A percentile compares a stretch with the other conserved stretches of the same genome.
Conservation (phyloP, 345 rosid species). For the Camelina sativa region DNA sequence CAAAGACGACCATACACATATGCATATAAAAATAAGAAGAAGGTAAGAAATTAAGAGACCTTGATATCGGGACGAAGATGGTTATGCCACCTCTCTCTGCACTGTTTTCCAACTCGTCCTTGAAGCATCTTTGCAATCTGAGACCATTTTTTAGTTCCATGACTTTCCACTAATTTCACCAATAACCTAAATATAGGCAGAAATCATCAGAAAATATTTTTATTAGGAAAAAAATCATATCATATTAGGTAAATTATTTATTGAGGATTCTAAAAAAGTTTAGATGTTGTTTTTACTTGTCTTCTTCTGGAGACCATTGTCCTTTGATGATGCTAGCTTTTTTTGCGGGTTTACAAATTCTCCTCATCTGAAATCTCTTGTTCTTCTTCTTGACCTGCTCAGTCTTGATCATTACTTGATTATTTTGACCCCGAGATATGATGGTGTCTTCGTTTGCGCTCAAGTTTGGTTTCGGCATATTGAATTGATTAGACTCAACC, state of each 20-base stretch:
- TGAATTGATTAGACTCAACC: slow-evolving; percentile 14
- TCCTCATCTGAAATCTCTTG: slow-evolving; percentile 37
- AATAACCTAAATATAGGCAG: slow-evolving; percentile 49
- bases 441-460: slow-evolving; percentile 4
- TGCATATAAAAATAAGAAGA: not conserved
- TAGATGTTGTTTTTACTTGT: slow-evolving; percentile 44
- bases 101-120: slow-evolving; percentile 93
- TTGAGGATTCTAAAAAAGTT: not conserved
- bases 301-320: slow-evolving; percentile 73
- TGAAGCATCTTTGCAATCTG: slow-evolving; percentile 77
- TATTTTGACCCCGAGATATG: not conserved
- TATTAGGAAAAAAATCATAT: not conserved
- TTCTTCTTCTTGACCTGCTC: slow-evolving; percentile 36
- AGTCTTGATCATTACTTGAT: slow-evolving; percentile 11
- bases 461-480: not conserved
- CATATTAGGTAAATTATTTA: not conserved
- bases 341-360: slow-evolving; percentile 34
- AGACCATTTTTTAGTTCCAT: slow-evolving; percentile 87
- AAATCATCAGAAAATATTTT: slow-evolving; percentile 1
- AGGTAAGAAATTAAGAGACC: slow-evolving; percentile 46
- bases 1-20: not conserved
- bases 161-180: slow-evolving; percentile 63
- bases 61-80: slow-evolving; percentile 91
- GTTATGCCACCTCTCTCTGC: slow-evolving; percentile 98
- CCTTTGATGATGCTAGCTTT: slow-evolving; percentile 59